Conservation (phyloP, 116 monocot genomes). For the Iris pallida region DNA sequence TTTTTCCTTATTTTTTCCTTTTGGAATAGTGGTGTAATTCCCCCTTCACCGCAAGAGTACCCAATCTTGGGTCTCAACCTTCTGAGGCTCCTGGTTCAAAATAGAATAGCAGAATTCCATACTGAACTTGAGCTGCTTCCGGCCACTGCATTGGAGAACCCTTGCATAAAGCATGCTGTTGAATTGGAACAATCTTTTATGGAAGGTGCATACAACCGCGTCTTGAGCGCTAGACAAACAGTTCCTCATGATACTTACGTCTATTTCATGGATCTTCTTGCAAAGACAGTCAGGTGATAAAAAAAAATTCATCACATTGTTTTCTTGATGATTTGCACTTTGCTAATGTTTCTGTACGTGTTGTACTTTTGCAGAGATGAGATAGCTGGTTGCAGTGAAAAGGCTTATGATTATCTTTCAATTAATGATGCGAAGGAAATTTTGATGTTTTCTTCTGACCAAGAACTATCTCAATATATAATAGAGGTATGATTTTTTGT, state of each 20-base stretch:
- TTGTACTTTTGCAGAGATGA: slow-evolving; percentile 59
- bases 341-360: background rate
- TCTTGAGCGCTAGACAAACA: slow-evolving; percentile 76
- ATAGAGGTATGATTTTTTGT: slow-evolving; percentile 40
- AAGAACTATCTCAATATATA: slow-evolving; percentile 69
- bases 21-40: slow-evolving; percentile 58
- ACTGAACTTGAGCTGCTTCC: slow-evolving; percentile 91
- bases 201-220: slow-evolving; percentile 97
- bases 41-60: slow-evolving; percentile 76
- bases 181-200: slow-evolving; percentile 96
- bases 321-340: background rate
- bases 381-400: slow-evolving; percentile 92
- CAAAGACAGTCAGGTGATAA: slow-evolving; percentile 84
- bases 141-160: slow-evolving; percentile 69
- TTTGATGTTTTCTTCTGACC: slow-evolving; percentile 75
- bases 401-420: slow-evolving; percentile 84
- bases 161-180: slow-evolving; percentile 91
- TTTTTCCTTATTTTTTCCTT: slow-evolving; percentile 4
- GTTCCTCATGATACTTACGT: slow-evolving; percentile 97
- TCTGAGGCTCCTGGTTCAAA: slow-evolving; percentile 92
- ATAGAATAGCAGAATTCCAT: slow-evolving; percentile 97
- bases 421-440: slow-evolving; percentile 73
- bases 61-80: slow-evolving; percentile 94
- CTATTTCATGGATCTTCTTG: slow-evolving; percentile 98
- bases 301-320: background rate